Conservation (phyloP, 495 filamentous ascomycete species). For the Tuber umbilicatum region DNA sequence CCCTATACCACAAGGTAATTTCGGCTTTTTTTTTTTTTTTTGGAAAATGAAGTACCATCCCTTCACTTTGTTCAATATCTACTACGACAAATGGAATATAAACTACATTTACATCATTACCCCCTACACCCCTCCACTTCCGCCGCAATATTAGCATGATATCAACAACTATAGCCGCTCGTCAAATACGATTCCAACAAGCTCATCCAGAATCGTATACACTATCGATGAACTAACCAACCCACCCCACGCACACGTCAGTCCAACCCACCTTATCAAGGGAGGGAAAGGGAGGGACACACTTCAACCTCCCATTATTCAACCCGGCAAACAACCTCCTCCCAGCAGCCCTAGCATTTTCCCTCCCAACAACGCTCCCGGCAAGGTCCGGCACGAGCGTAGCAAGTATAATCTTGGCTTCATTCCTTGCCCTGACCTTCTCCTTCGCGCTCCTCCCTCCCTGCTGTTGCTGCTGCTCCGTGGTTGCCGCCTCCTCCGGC, state of each 20-base stretch:
- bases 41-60: too few relatives aligned
- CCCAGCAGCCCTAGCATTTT: constrained; percentile 77
- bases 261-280: constrained; percentile 10
- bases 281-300: constrained; percentile 36
- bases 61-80: too few relatives aligned
- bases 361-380: constrained; percentile 73
- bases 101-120: neutral
- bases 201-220: constrained; percentile 73
- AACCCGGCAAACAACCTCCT: constrained; percentile 72
- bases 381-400: constrained; percentile 72
- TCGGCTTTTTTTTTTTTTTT: too few relatives aligned
- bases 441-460: constrained; percentile 53
- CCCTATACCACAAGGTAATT: too few relatives aligned
- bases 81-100: neutral
- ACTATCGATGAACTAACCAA: constrained; percentile 65
- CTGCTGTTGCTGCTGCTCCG: constrained; percentile 44
- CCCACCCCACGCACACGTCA: constrained; percentile 14
- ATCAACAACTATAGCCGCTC: constrained; percentile 1
- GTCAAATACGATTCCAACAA: constrained; percentile 65
- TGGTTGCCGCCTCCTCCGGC: constrained; percentile 58
- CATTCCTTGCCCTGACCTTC: constrained; percentile 61
- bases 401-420: constrained; percentile 72
- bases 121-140: neutral
- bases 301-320: constrained; percentile 71
- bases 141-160: neutral